Percentiles rank a stretch among this genome's conserved stretches.
Conservation (phyloP, 176 grass and related monocot species). For the Melocanna baccifera region DNA sequence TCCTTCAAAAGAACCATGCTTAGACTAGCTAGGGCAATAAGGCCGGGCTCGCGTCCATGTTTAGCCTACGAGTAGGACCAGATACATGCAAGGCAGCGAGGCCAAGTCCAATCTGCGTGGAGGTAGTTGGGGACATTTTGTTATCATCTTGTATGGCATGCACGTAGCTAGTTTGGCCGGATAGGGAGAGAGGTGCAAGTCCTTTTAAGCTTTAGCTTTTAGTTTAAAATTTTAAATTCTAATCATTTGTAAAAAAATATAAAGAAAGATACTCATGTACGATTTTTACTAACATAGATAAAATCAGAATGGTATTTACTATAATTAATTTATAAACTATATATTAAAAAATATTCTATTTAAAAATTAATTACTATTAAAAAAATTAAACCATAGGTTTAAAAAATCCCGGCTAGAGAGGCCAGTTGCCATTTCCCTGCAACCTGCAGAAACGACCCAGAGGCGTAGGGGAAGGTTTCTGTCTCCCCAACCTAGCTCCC, state of each 20-base stretch:
- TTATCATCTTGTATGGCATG: background rate
- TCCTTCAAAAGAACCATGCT: no score
- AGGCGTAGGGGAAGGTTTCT: background rate
- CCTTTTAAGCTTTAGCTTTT: no score
- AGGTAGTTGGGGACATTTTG: background rate
- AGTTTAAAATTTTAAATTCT: no score
- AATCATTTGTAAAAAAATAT: no score
- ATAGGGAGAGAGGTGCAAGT: background rate
- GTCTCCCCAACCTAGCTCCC: background rate
- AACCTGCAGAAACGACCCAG: conserved; percentile 13
- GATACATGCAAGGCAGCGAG: background rate
- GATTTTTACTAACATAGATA: no score
- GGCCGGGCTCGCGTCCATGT: background rate
- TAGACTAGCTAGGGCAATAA: background rate
- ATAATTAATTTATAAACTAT: no score
- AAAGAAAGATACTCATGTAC: no score
- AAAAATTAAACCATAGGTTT: no score
- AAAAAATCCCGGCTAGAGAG: no score
- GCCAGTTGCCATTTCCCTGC: background rate
- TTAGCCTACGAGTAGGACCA: background rate
- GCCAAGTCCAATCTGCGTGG: background rate
- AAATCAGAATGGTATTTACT: no score
- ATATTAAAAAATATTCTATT: no score
- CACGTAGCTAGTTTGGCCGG: background rate
- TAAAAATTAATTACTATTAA: no score